Evolutionary conservation across 176 grass and related monocot species (phyloP).

Genomic region (Aegilops longissima): DNA sequence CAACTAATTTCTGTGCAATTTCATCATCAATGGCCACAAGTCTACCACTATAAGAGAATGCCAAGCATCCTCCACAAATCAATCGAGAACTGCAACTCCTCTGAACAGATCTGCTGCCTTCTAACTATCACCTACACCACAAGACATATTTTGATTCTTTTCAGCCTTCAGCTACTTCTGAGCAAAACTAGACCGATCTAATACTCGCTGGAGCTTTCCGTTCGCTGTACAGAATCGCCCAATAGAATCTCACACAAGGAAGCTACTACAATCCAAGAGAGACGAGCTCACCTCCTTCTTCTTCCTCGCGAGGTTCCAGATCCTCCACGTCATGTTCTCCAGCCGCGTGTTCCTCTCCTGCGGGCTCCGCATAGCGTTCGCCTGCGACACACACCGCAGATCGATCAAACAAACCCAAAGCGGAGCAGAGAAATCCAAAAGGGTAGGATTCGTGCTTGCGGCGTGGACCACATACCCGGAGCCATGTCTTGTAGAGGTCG

Average conservation of each 20-base stretch:
- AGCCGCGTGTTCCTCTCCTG: conserved; percentile 99
- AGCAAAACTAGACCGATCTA: neutral
- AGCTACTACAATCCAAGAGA: neutral
- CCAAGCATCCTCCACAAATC: neutral
- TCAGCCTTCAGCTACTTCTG: neutral
- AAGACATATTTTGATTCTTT: neutral
- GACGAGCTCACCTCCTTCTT: conserved; percentile 77
- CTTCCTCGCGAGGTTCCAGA: conserved; percentile 99
- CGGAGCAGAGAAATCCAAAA: neutral
- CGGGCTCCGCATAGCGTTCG: conserved; percentile 93
- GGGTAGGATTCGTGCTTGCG: neutral
- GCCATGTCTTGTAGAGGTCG: conserved; percentile 86
- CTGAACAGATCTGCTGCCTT: conserved; percentile 15
- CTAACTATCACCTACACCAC: conserved; percentile 1
- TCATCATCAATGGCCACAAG: neutral
- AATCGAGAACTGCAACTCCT: neutral
- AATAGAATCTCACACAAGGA: neutral
- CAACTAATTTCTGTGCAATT: neutral
- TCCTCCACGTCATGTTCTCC: conserved; percentile 99
- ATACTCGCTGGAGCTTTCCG: neutral
- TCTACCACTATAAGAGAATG: neutral
- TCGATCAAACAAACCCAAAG: conserved; percentile 17
- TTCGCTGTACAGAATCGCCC: neutral
- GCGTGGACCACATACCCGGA: conserved; percentile 42
- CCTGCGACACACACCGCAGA: conserved; percentile 44